Base-by-base conservation (phyloP, 331 rosid genomes). In the Erythrophleum ivorense region DNA sequence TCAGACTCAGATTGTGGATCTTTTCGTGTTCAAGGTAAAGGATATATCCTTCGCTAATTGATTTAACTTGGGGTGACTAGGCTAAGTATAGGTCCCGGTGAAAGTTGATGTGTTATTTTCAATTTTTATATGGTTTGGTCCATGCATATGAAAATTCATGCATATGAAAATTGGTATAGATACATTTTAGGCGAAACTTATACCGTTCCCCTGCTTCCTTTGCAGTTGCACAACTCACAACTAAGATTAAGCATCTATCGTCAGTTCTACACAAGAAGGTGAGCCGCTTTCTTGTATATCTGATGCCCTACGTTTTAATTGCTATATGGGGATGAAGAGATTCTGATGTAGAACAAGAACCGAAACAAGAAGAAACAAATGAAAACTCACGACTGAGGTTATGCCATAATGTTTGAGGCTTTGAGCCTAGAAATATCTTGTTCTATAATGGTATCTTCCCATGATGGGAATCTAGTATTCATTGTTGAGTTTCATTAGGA, bases 1-100 rank as follows among this genome's bases (percentile, higher is more conserved):
- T 93, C 98, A 1, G 98, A 93, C 81, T 91, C 93, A 29, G 98
- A 95, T 76, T 95, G 98, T 73, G 98, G 97, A 77, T 95, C 98
- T 67, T 85, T 94, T 53, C 94, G 92, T 48, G 97, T 95, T 82
- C 98, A 95, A 90, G 97, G 98, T 95, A 91, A 82, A 73, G 63
- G 58, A 49, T 63, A 54, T 63, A 53, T 53, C 79, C 5, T 40
- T 78, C 9, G 11, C 77, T 76, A n/a, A 19, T 74, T 60, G 45
- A 31, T 83, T 66, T 73, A 9, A 68, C 53, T 15, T 48, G 14
- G 64, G 34, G 53, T 76, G 41, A 21, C 54, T 43, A n/a, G 21
- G 64, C 62, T 57, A 48, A 9, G 74, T 49, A 40, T 72, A 3
- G 59, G 46, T 84, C 55, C 49, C 8, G 45, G 52, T 71, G 65